These are phyloP conservation scores for Ambrosiella beaveri DNA, from an alignment of 2,329 filamentous ascomycete genomes.

Conservation along the genomic window DNA sequence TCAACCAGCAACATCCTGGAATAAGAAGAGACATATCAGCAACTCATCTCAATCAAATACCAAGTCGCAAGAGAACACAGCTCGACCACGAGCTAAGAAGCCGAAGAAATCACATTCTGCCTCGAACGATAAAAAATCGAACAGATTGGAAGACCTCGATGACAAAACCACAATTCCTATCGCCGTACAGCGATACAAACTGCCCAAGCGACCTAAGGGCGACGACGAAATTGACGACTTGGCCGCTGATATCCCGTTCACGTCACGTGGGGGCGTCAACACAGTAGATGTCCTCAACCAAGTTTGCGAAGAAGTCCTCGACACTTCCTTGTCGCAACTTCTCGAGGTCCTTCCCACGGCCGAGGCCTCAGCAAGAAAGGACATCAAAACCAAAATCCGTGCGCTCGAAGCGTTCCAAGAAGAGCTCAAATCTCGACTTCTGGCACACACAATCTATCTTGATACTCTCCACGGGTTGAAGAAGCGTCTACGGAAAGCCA, in stretches of 20 bases:
- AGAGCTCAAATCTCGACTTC: slow-evolving; percentile 35
- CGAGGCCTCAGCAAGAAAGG: slow-evolving; percentile 30
- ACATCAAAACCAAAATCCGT: slow-evolving; percentile 36
- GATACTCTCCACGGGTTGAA: slow-evolving; percentile 40
- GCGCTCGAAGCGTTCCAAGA: slow-evolving; percentile 42
- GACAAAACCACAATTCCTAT: slow-evolving; percentile 28
- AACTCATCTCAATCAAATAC: not conserved
- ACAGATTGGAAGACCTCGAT: not conserved
- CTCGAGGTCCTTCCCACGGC: slow-evolving; percentile 22
- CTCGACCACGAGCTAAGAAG: not conserved
- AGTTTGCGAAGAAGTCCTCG: slow-evolving; percentile 43
- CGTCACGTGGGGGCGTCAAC: slow-evolving; percentile 38
- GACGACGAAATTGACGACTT: slow-evolving; percentile 25
- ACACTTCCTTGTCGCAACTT: slow-evolving; percentile 30
- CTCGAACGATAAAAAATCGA: not conserved
- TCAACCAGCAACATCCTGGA: not conserved
- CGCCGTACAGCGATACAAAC: slow-evolving; percentile 44
- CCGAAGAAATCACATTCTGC: not conserved
- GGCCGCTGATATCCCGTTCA: slow-evolving; percentile 37
- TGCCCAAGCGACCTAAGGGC: slow-evolving; percentile 18
- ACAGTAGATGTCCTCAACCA: slow-evolving; percentile 44
- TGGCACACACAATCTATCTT: slow-evolving; percentile 43
- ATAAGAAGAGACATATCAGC: not conserved
- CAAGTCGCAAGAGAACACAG: not conserved
- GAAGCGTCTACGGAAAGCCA: slow-evolving; percentile 38